Evolutionary conservation across 768 basidiomycete genomes (phyloP).

Genomic region (Arthromyces matolae): DNA sequence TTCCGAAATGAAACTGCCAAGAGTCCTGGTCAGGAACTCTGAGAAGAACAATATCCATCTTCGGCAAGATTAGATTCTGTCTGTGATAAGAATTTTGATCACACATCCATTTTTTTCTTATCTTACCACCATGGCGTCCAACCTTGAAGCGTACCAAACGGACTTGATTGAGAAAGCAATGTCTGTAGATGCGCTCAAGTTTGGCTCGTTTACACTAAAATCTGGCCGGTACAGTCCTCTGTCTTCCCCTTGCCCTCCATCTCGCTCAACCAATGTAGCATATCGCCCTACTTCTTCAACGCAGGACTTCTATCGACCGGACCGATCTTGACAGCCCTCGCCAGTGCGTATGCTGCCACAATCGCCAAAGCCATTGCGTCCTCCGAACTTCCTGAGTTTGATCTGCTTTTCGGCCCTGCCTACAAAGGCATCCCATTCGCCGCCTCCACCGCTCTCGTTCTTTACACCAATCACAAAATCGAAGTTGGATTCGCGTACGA

Average conservation of each 20-base stretch:
- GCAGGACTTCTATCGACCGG: conserved; percentile 86
- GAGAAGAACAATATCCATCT: too few relatives aligned
- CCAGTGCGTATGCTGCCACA: conserved; percentile 79
- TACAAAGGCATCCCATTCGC: conserved; percentile 98
- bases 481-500: conserved; percentile 85
- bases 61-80: too few relatives aligned
- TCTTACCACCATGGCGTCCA: conserved; percentile 21
- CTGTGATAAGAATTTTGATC: too few relatives aligned
- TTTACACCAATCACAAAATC: conserved; percentile 61
- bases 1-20: too few relatives aligned
- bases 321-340: conserved; percentile 70
- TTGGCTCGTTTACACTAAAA: conserved; percentile 91
- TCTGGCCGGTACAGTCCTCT: conserved; percentile 73
- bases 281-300: conserved; percentile 97
- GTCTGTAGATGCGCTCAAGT: conserved; percentile 73
- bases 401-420: conserved; percentile 92
- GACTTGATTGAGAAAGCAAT: conserved; percentile 69
- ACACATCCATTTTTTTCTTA: too few relatives aligned
- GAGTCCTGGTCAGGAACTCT: too few relatives aligned
- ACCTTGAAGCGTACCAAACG: conserved; percentile 49
- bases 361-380: conserved; percentile 52
- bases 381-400: conserved; percentile 45
- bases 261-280: conserved; percentile 33
- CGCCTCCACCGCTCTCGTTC: conserved; percentile 72
- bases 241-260: background rate